Conservation (phyloP, 148 eudicot species). For the Pouteria glomerata region DNA sequence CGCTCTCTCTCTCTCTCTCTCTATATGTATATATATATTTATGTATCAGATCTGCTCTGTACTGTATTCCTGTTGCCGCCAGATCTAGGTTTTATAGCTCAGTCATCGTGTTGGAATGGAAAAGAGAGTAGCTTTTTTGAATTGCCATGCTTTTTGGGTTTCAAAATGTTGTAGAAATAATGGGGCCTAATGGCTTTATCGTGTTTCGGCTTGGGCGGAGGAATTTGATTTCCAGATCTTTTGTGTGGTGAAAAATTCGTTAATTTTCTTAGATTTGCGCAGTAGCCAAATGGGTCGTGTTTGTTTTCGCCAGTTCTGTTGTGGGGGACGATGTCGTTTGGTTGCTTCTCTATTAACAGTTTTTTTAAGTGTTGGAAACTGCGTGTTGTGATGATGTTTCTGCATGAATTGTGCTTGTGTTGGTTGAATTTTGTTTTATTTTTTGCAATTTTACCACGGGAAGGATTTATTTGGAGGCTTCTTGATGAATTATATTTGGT, state of each 20-base stretch:
- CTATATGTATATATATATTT: background rate
- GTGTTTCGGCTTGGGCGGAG: background rate
- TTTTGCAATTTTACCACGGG: too few species aligned
- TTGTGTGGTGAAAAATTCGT: background rate
- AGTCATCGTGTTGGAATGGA: background rate
- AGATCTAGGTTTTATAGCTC: slow-evolving; percentile 7
- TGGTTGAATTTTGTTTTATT: too few species aligned
- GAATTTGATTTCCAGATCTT: background rate
- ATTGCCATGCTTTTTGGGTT: too few species aligned
- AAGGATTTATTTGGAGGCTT: too few species aligned
- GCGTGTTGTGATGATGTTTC: too few species aligned
- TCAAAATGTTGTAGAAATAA: background rate
- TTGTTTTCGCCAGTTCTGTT: too few species aligned
- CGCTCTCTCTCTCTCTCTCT: background rate
- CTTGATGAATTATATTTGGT: too few species aligned
- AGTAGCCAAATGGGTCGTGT: too few species aligned
- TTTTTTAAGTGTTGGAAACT: too few species aligned
- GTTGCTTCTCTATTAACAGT: too few species aligned
- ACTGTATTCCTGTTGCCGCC: background rate
- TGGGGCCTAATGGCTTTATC: background rate
- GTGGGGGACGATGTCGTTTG: too few species aligned
- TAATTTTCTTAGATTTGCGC: slow-evolving; percentile 1
- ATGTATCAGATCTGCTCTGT: background rate
- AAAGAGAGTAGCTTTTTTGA: background rate
- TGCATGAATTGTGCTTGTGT: too few species aligned